Evolutionary conservation across 495 filamentous ascomycete genomes (phyloP), one percentile per base, ranked within the genome.

Genomic region (Bacidia rubella): DNA sequence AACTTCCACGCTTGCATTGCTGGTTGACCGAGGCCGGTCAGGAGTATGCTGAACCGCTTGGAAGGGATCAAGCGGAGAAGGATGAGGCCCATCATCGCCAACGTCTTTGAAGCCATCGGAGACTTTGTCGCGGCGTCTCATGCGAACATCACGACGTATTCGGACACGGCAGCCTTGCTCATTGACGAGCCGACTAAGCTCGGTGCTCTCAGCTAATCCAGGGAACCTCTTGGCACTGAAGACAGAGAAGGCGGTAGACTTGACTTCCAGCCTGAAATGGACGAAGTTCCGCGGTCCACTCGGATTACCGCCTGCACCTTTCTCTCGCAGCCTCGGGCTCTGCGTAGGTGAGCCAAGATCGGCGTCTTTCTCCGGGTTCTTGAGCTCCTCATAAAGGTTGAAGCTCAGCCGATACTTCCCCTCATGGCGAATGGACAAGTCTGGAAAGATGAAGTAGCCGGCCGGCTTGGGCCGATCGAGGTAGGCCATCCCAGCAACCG

Each of bases 181-280:
- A 9, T 92, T 90, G 52, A 98, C 89, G 38, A 86, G 82, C 42
- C 89, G 82, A 61, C 90, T 96, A 32, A 97, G 72, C 3, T 75
- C 70, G 0, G 92, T 98, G 67, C 88, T 95, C 66, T 92, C 90
- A 1, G 87, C 81, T 58, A 98, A 70, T 11, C 92, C 92, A 35
- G 92, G 92, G 71, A 98, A 98, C 71, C 96, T 98, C 80, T 98
- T 98, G 22, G 92, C 92, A 60, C 89, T 95, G 71, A 81, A 98
- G 10, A 97, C 93, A 4, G 74, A 80, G 63, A 98, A 98, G 1
- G 86, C 82, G 20, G 73, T 68, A 0, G 90, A 93, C 68, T 93
- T 87, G 53, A 96, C 86, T 63, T 95, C 88, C 68, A 96, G 72
- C n/a, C 93, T 75, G 65, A 83, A 84, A 49, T 82, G 73, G 46